Base-by-base conservation (phyloP, 2,329 filamentous ascomycete genomes). In the Aspergillus ochraceus region DNA sequence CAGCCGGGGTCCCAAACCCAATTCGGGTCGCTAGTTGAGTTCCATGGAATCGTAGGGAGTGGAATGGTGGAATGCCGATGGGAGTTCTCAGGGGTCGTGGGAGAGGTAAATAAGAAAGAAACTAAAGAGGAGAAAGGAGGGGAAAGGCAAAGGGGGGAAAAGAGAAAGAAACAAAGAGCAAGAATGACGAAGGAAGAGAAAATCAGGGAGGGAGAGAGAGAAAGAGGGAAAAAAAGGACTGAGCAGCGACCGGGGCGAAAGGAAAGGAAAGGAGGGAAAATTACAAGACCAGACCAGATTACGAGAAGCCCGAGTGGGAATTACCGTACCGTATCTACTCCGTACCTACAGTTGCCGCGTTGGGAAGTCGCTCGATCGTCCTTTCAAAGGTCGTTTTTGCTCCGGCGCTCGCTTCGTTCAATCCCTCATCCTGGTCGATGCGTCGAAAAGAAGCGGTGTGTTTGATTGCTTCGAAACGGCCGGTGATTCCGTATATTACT, bases 21-120 rank as follows among this genome's bases (percentile, higher is more conserved):
- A 47, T 47, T 24, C 42, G 24, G 29, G 30, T 53, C 32, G 17
- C 30, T 53, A 39, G 30, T 52, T 19, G 26, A 52, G 51, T 39
- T 52, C 51, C 51, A 52, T 52, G 51, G 51, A 39, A 20, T 52
- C 30, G 26, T 19, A 32, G 29, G 6, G 50, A 52, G 32, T 45
- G 47, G 57, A 52, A 63, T 54, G 55, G 36, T 50, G 52, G 30
- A 53, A 36, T 36, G 61, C 12, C 56, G 58, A 36, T 3, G 32
- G 36, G 17, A n/a, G 36, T 1, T 17, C 14, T 42, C 36, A 17
- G 14, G 17, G 55, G 58, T 24, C 54, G 36, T 50, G 55, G 52
- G 54, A 53, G 55, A 58, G 56, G 26, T 29, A 62, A 55, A 63
- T 52, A 59, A 66, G 60, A 60, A 42, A n/a, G 2, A 14, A 42